Evolutionary conservation across 1,284 basidiomycete species (phyloP).

Genomic region (Melampsora americana): DNA sequence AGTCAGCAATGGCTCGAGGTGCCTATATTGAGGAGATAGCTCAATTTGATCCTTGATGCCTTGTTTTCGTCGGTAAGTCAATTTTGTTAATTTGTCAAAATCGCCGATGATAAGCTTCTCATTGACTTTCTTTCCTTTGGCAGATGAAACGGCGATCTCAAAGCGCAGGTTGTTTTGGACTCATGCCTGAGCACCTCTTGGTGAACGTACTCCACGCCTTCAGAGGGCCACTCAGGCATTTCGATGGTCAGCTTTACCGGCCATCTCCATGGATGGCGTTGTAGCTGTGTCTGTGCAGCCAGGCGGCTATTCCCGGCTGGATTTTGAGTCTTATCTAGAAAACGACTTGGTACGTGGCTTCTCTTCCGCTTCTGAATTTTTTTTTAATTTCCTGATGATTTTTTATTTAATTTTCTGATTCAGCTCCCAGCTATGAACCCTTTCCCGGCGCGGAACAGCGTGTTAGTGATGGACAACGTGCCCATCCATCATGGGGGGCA

Average conservation of each 20-base stretch:
- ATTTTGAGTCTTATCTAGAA: constrained; percentile 17
- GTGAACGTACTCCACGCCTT: too few relatives aligned
- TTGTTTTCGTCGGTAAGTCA: constrained; percentile 8
- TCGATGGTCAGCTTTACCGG: too few relatives aligned
- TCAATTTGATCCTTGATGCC: background rate
- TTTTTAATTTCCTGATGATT: background rate
- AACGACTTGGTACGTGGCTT: background rate
- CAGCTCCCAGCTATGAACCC: constrained; percentile 4
- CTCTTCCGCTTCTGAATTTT: too few relatives aligned
- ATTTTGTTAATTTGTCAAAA: background rate
- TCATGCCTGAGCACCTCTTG: too few relatives aligned
- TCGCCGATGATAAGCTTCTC: background rate
- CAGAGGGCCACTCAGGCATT: too few relatives aligned
- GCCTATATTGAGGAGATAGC: background rate
- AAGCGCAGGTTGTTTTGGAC: background rate
- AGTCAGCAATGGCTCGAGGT: background rate
- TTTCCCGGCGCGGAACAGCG: background rate
- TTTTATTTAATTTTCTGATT: background rate
- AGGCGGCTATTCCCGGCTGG: too few relatives aligned
- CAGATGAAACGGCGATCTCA: background rate
- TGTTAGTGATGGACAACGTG: constrained; percentile 16
- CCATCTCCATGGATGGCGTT: too few relatives aligned
- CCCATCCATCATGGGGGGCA: background rate
- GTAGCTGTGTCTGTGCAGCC: too few relatives aligned
- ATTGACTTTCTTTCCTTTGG: background rate